A percentile compares a stretch with the other conserved stretches of the same genome.
Evolutionary conservation across 495 filamentous ascomycete species (phyloP).

Genomic region (Pseudomonodictys pantanalensis): DNA sequence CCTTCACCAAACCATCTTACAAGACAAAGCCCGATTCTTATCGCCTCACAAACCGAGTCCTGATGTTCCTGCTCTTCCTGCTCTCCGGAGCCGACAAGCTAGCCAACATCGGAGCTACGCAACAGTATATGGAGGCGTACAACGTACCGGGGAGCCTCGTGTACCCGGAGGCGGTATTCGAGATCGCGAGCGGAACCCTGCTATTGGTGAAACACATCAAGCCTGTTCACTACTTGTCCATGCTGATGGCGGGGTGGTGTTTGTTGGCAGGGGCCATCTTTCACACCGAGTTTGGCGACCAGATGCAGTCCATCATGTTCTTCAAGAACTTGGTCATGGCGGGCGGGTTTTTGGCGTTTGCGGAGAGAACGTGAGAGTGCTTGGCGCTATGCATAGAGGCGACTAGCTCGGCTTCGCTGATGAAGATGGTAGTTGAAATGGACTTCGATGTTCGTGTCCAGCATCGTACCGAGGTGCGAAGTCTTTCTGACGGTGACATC

Average conservation of each 20-base stretch:
- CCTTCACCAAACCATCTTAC: no score
- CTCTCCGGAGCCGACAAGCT: slow-evolving; percentile 7
- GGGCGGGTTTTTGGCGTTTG: background rate
- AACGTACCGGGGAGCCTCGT: background rate
- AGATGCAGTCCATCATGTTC: slow-evolving; percentile 1
- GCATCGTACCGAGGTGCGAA: no score
- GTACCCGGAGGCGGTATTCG: background rate
- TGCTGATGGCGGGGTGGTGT: background rate
- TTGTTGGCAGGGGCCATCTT: background rate
- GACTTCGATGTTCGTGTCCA: no score
- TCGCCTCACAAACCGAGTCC: no score
- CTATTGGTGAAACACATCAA: background rate
- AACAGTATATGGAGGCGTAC: slow-evolving; percentile 13
- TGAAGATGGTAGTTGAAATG: no score
- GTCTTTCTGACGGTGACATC: no score
- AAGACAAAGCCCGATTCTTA: no score
- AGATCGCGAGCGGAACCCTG: slow-evolving; percentile 1
- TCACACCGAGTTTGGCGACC: background rate
- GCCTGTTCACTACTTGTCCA: no score
- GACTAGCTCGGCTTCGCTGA: no score
- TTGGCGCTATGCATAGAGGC: no score
- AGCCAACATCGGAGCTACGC: background rate
- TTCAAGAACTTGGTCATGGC: background rate
- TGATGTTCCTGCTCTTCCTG: slow-evolving; percentile 8
- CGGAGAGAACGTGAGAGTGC: no score